These are phyloP conservation scores for Bipolaris cookei DNA, from an alignment of 2,329 filamentous ascomycete genomes.

Conservation along the genomic window DNA sequence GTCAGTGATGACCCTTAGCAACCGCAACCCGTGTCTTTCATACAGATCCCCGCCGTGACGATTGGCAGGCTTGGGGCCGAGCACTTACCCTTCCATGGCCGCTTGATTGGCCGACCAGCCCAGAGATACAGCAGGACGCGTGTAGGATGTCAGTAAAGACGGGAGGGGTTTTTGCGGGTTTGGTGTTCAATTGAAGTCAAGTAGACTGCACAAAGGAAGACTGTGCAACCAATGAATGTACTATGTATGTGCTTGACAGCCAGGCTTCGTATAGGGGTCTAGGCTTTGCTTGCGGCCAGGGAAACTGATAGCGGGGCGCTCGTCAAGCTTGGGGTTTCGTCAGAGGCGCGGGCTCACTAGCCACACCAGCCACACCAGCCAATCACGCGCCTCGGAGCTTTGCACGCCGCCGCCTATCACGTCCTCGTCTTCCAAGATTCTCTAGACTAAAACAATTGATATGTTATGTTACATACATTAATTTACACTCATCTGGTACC, in stretches of 20 bases:
- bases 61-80: constrained; percentile 17
- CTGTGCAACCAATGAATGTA: not conserved
- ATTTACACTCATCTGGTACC: not conserved
- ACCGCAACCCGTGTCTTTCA: constrained; percentile 1
- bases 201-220: too few relatives aligned
- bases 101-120: constrained; percentile 24
- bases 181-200: not conserved
- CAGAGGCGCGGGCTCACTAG: constrained; percentile 12
- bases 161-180: not conserved
- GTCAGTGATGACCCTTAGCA: constrained; percentile 7
- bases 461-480: not conserved
- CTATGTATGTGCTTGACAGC: not conserved
- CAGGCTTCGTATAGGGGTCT: not conserved
- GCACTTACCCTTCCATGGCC: constrained; percentile 45
- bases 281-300: not conserved
- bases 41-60: constrained; percentile 14
- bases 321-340: constrained; percentile 11
- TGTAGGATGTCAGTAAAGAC: not conserved
- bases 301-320: constrained; percentile 16
- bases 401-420: not conserved
- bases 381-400: not conserved
- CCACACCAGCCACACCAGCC: not conserved
- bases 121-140: constrained; percentile 5
- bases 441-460: not conserved
- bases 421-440: not conserved